Evolutionary conservation across 208 protist genomes (phyloP).

Genomic region (Leishmania tarentolae): DNA sequence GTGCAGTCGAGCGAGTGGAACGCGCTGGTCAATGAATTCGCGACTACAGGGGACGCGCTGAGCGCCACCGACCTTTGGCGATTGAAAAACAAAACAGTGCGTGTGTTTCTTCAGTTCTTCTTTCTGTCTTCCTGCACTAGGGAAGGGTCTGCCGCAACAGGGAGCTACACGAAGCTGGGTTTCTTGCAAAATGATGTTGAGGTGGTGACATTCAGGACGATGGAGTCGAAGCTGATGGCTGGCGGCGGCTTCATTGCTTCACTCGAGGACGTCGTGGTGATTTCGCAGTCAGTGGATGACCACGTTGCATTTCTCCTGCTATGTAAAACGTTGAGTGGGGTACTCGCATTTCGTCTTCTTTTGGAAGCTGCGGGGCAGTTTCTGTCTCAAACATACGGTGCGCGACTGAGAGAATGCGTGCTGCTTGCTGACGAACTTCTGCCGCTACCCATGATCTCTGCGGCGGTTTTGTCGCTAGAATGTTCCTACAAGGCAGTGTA

Average conservation of each 20-base stretch:
- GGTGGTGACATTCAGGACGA: conserved; percentile 44
- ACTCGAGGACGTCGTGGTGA: conserved; percentile 2
- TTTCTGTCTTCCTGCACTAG: conserved; percentile 34
- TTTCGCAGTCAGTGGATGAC: not conserved
- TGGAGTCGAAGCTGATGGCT: conserved; percentile 27
- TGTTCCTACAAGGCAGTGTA: not conserved
- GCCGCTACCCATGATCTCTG: conserved; percentile 17
- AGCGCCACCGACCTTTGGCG: conserved; percentile 25
- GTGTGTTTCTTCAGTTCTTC: conserved; percentile 55
- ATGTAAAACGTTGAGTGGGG: conserved; percentile 34
- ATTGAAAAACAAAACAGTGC: conserved; percentile 26
- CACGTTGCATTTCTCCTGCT: conserved; percentile 16
- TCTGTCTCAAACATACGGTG: conserved; percentile 31
- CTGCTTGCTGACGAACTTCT: conserved; percentile 20
- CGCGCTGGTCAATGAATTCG: conserved; percentile 21
- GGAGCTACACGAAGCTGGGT: conserved; percentile 18
- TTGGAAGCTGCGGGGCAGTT: conserved; percentile 56
- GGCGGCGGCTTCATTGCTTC: conserved; percentile 7
- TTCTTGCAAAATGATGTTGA: conserved; percentile 61
- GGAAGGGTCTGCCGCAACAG: conserved; percentile 13
- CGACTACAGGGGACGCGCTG: conserved; percentile 19
- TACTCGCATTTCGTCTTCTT: conserved; percentile 47
- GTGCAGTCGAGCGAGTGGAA: conserved; percentile 46
- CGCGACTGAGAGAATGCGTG: conserved; percentile 9
- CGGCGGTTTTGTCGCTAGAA: conserved; percentile 8